These are phyloP conservation scores for Albizia julibrissin DNA, from an alignment of 306 rosid genomes.

Conservation along the genomic window DNA sequence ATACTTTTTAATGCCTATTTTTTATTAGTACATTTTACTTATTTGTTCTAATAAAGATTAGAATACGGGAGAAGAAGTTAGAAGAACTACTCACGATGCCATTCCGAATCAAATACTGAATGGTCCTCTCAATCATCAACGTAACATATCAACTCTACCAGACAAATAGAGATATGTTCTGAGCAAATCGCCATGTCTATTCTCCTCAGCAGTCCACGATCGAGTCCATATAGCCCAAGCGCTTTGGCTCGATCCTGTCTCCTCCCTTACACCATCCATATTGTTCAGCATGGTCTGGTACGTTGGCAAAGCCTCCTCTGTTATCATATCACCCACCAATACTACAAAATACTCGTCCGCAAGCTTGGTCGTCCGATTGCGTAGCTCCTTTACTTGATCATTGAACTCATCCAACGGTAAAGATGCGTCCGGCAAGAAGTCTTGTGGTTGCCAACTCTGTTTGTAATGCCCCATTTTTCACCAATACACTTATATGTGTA, in stretches of 20 bases:
- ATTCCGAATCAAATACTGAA: slow-evolving; percentile 65
- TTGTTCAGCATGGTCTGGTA: slow-evolving; percentile 75
- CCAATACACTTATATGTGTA: too few species aligned
- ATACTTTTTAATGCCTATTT: too few species aligned
- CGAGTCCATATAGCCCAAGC: slow-evolving; percentile 88
- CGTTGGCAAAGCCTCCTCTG: slow-evolving; percentile 88
- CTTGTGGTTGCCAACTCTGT: slow-evolving; percentile 79
- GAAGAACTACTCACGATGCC: slow-evolving; percentile 61
- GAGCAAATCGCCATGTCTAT: slow-evolving; percentile 83
- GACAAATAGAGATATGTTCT: slow-evolving; percentile 64
- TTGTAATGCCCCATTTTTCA: too few species aligned
- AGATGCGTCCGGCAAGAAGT: slow-evolving; percentile 55
- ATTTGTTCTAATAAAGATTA: not conserved
- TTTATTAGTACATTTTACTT: too few species aligned
- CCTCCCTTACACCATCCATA: slow-evolving; percentile 69
- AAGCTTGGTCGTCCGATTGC: slow-evolving; percentile 66
- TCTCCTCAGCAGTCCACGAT: slow-evolving; percentile 84
- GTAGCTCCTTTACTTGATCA: slow-evolving; percentile 54
- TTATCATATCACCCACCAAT: slow-evolving; percentile 75
- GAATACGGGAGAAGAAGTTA: not conserved
- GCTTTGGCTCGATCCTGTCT: slow-evolving; percentile 57
- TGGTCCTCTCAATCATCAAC: slow-evolving; percentile 65
- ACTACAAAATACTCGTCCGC: slow-evolving; percentile 83
- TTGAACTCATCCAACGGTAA: slow-evolving; percentile 47
- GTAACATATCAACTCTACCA: slow-evolving; percentile 91